Percentiles rank a stretch among this genome's conserved stretches.
Conservation (phyloP, 345 rosid genomes). For the Alliaria petiolata region DNA sequence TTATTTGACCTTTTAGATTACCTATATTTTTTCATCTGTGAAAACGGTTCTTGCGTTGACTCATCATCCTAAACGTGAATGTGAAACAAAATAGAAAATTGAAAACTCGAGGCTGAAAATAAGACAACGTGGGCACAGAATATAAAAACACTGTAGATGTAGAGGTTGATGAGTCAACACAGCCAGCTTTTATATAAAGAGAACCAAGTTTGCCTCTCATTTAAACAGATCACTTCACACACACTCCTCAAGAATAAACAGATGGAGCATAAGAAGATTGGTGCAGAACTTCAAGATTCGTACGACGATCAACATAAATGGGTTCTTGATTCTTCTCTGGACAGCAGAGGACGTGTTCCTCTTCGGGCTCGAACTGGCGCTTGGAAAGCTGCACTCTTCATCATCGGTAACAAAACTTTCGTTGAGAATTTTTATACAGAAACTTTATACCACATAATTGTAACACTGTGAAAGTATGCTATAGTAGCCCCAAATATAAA, state of each 20-base stretch:
- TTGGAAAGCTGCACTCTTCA: constrained; percentile 73
- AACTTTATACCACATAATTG: background rate
- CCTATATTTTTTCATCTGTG: no score
- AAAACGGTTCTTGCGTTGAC: no score
- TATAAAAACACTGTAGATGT: constrained; percentile 13
- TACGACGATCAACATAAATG: constrained; percentile 44
- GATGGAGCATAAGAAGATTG: constrained; percentile 13
- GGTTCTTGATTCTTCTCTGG: constrained; percentile 65
- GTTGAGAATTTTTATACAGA: background rate
- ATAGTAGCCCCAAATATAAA: background rate
- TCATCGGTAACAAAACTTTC: constrained; percentile 43
- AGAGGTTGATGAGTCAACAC: constrained; percentile 6
- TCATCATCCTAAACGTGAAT: no score
- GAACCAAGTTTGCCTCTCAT: no score
- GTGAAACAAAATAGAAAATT: no score
- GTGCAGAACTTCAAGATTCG: constrained; percentile 8
- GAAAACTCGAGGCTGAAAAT: constrained; percentile 2
- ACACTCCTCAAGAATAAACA: background rate
- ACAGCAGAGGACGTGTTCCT: constrained; percentile 49
- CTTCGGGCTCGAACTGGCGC: constrained; percentile 66
- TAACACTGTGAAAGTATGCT: background rate
- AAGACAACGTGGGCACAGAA: constrained; percentile 10
- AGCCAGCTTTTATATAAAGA: constrained; percentile 10
- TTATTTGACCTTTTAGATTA: no score
- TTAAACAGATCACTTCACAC: no score